phyloP scores from a whole-genome alignment of 148 eudicot genomes.

The Cornus florida region DNA sequence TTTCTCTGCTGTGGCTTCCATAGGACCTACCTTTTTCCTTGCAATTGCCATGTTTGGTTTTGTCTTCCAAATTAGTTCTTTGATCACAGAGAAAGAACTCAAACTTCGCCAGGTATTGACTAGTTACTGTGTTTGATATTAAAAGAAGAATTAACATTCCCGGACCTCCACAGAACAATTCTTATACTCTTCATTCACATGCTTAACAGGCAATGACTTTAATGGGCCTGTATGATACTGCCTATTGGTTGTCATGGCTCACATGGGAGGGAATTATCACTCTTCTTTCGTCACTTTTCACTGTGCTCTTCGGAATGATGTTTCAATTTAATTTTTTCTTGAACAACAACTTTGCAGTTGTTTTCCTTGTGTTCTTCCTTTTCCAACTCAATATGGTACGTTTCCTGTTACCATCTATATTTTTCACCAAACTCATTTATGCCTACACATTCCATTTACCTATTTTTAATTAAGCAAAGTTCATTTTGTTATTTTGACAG shows the following conservation, averaged over 20 bases:
- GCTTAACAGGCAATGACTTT: slow-evolving; percentile 74
- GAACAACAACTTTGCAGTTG: slow-evolving; percentile 64
- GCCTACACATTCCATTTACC: too few species aligned
- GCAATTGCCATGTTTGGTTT: slow-evolving; percentile 80
- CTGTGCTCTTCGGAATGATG: slow-evolving; percentile 77
- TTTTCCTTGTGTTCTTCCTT: slow-evolving; percentile 74
- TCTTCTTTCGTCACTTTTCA: slow-evolving; percentile 55
- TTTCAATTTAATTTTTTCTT: slow-evolving; percentile 80
- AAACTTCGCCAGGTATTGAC: slow-evolving; percentile 82
- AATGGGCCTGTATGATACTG: slow-evolving; percentile 97
- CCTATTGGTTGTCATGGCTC: slow-evolving; percentile 92
- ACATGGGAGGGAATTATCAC: slow-evolving; percentile 68
- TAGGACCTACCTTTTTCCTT: slow-evolving; percentile 75
- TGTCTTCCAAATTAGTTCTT: slow-evolving; percentile 70
- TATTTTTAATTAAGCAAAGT: background rate
- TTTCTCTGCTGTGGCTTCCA: slow-evolving; percentile 42
- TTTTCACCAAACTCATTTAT: background rate
- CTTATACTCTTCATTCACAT: slow-evolving; percentile 1
- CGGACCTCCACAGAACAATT: background rate
- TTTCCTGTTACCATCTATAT: slow-evolving; percentile 2
- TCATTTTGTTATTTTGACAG: background rate
- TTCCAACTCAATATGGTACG: slow-evolving; percentile 84
- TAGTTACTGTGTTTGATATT: slow-evolving; percentile 7
- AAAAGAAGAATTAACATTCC: background rate
- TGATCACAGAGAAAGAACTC: slow-evolving; percentile 80